A percentile compares a stretch with the other conserved stretches of the same genome.
Evolutionary conservation across 1,284 basidiomycete genomes (phyloP).

Genomic region (Puccinia novopanici): DNA sequence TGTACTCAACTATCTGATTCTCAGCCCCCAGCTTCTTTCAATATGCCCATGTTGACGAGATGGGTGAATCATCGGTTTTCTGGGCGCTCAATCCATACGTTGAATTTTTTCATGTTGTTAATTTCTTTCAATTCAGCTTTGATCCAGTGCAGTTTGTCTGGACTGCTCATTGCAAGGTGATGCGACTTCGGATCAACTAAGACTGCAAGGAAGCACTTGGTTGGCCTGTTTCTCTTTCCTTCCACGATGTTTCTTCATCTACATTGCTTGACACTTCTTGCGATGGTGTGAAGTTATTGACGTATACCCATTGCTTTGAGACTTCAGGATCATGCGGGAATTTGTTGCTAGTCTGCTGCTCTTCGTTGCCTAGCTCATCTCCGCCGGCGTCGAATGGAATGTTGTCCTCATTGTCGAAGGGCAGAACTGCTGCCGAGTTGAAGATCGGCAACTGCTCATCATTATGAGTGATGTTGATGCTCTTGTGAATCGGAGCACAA

Average conservation of each 20-base stretch:
- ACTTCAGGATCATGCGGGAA: too few species aligned
- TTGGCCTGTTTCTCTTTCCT: background rate
- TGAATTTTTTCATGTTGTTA: background rate
- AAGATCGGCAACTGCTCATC: background rate
- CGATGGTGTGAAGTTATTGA: background rate
- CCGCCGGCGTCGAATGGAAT: too few species aligned
- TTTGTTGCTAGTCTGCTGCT: too few species aligned
- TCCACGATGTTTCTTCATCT: background rate
- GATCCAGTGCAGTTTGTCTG: background rate
- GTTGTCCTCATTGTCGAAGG: too few species aligned
- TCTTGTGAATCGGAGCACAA: background rate
- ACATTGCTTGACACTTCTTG: background rate
- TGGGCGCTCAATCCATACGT: background rate
- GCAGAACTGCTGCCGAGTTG: background rate
- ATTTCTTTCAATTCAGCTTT: background rate
- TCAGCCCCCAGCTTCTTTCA: slow-evolving; percentile 1
- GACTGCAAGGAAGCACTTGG: background rate
- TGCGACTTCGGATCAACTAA: background rate
- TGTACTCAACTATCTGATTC: slow-evolving; percentile 33
- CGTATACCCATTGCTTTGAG: too few species aligned
- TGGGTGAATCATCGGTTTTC: background rate
- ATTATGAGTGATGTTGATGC: background rate
- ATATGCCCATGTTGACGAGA: background rate
- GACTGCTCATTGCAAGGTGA: background rate
- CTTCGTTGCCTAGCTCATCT: too few species aligned